Evolutionary conservation across 495 filamentous ascomycete genomes (phyloP).

Genomic region (Daldinia vernicosa): DNA sequence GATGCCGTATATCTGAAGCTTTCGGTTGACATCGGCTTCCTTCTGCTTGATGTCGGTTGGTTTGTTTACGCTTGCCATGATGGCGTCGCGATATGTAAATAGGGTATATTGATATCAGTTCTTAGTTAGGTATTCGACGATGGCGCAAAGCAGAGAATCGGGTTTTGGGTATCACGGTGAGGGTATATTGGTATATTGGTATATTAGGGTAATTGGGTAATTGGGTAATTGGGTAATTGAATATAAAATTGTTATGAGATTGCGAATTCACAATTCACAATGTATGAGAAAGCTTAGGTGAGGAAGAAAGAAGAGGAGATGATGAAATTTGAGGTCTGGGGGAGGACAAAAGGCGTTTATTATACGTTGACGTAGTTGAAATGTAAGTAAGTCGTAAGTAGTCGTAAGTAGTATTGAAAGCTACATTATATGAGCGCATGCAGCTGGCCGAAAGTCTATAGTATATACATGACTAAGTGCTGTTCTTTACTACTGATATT

Average conservation of each 20-base stretch:
- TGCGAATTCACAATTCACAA: slow-evolving; percentile 9
- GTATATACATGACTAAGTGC: slow-evolving; percentile 12
- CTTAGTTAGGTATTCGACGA: not conserved
- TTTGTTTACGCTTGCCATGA: slow-evolving; percentile 65
- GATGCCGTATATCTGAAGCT: slow-evolving; percentile 96
- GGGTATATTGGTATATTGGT: slow-evolving; percentile 25
- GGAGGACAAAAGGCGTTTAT: slow-evolving; percentile 32
- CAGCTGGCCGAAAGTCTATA: slow-evolving; percentile 18
- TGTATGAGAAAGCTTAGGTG: not conserved
- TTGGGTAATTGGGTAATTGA: slow-evolving; percentile 9
- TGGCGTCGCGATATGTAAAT: slow-evolving; percentile 16
- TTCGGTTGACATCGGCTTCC: slow-evolving; percentile 81
- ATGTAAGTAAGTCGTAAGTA: slow-evolving; percentile 9
- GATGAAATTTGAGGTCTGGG: not conserved
- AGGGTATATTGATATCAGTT: slow-evolving; percentile 22
- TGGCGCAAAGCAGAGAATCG: slow-evolving; percentile 10
- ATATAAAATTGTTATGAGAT: slow-evolving; percentile 22
- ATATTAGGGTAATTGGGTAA: no score
- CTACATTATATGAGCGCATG: slow-evolving; percentile 25
- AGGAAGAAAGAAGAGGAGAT: slow-evolving; percentile 4
- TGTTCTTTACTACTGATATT: not conserved
- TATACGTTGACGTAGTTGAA: slow-evolving; percentile 39
- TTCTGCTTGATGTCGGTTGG: slow-evolving; percentile 69
- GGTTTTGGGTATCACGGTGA: slow-evolving; percentile 31
- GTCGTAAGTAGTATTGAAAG: not conserved